Conservation (phyloP, 2,329 filamentous ascomycete genomes). For the Davidsoniella virescens region DNA sequence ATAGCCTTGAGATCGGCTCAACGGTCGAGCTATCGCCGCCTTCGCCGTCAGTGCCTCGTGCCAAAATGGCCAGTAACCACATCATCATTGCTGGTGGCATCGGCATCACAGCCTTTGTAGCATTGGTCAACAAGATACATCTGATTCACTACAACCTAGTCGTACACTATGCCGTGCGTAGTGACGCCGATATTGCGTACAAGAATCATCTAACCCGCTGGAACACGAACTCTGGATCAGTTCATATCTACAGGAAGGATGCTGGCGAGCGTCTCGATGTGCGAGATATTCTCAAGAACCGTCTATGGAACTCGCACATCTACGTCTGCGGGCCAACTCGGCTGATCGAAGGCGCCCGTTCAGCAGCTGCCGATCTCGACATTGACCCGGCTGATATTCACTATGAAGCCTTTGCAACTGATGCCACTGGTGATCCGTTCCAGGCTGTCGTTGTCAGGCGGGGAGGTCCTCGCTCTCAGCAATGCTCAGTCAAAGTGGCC, state of each 20-base stretch:
- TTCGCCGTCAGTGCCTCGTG: slow-evolving; percentile 34
- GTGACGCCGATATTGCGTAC: slow-evolving; percentile 37
- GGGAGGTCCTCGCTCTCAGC: slow-evolving; percentile 13
- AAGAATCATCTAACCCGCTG: slow-evolving; percentile 28
- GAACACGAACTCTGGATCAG: slow-evolving; percentile 10
- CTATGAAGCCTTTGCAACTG: slow-evolving; percentile 40
- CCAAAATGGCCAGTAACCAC: slow-evolving; percentile 35
- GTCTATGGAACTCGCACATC: slow-evolving; percentile 38
- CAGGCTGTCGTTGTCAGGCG: slow-evolving; percentile 34
- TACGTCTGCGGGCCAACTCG: slow-evolving; percentile 44
- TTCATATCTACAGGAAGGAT: slow-evolving; percentile 36
- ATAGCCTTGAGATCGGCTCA: slow-evolving; percentile 20
- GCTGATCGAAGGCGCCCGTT: slow-evolving; percentile 36
- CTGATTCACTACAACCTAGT: slow-evolving; percentile 32
- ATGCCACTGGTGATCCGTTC: slow-evolving; percentile 41
- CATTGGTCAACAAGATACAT: slow-evolving; percentile 27
- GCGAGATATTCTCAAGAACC: slow-evolving; percentile 24
- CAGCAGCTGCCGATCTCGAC: slow-evolving; percentile 24
- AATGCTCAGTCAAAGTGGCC: slow-evolving; percentile 28
- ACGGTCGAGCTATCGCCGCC: slow-evolving; percentile 35
- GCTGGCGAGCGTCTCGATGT: slow-evolving; percentile 38
- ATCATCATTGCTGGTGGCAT: slow-evolving; percentile 49
- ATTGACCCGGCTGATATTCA: slow-evolving; percentile 37
- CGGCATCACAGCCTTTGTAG: slow-evolving; percentile 48
- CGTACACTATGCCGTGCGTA: slow-evolving; percentile 44